phyloP scores from a whole-genome alignment of 176 grass and related monocot species.

The Eleusine indica region DNA sequence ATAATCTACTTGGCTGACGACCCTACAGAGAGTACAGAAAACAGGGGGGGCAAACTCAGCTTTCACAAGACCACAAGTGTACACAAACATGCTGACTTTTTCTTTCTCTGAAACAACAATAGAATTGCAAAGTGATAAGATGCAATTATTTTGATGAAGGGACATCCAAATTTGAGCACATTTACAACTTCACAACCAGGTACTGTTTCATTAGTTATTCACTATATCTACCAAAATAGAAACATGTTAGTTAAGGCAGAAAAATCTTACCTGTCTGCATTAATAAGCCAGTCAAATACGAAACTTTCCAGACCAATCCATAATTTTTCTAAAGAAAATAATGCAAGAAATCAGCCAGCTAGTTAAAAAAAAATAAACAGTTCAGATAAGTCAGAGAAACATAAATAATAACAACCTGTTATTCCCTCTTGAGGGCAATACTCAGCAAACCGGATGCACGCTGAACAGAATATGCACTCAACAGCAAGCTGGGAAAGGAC shows the following conservation, averaged over 20 bases:
- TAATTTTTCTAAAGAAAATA: slow-evolving; percentile 75
- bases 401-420: slow-evolving; percentile 60
- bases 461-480: slow-evolving; percentile 98
- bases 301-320: slow-evolving; percentile 95
- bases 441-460: slow-evolving; percentile 91
- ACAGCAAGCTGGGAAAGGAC: slow-evolving; percentile 76
- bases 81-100: slow-evolving; percentile 12
- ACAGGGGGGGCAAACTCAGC: slow-evolving; percentile 7
- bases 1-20: slow-evolving; percentile 97
- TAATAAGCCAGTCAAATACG: slow-evolving; percentile 98
- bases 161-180: background rate
- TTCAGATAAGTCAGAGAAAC: slow-evolving; percentile 31
- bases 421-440: slow-evolving; percentile 97
- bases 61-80: slow-evolving; percentile 19
- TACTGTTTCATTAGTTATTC: background rate
- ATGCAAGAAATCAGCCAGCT: slow-evolving; percentile 40
- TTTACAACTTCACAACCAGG: background rate
- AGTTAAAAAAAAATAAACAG: slow-evolving; percentile 15
- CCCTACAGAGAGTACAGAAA: slow-evolving; percentile 51
- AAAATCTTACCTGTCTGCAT: slow-evolving; percentile 87
- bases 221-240: slow-evolving; percentile 11
- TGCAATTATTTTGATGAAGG: slow-evolving; percentile 7
- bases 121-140: background rate
- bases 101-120: slow-evolving; percentile 8
- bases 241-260: slow-evolving; percentile 13